Conservation (phyloP, 78 protist species). For the Dictyostelium intermedium region DNA sequence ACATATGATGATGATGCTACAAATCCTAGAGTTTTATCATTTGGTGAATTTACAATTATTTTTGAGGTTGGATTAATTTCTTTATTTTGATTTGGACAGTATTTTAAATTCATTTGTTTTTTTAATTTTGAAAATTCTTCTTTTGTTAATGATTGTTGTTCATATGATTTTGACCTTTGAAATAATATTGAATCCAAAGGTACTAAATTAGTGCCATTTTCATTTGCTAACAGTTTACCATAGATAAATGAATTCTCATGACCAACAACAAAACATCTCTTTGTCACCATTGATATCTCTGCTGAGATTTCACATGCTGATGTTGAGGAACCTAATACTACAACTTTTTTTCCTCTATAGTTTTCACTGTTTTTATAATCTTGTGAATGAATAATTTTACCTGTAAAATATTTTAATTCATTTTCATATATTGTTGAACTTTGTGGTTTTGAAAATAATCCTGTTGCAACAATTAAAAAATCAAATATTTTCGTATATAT, state of each 20-base stretch:
- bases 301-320: slow-evolving; percentile 2
- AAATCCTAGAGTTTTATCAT: not conserved
- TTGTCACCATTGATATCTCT: not conserved
- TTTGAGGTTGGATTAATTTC: not conserved
- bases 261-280: not conserved
- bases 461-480: not conserved
- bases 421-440: not conserved
- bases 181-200: not conserved
- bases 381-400: not conserved
- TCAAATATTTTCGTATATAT: not conserved
- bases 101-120: not conserved
- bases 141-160: not conserved
- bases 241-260: not conserved
- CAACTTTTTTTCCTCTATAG: not conserved
- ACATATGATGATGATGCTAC: not conserved
- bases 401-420: not conserved
- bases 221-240: not conserved
- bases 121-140: not conserved
- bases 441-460: not conserved
- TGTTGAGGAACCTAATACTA: not conserved
- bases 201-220: not conserved
- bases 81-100: not conserved
- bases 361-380: not conserved
- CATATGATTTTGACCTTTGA: not conserved
- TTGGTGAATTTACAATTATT: not conserved